These are phyloP conservation scores for Chloromonas sp. DNA, from an alignment of 163 green algal genomes.

Conservation along the genomic window DNA sequence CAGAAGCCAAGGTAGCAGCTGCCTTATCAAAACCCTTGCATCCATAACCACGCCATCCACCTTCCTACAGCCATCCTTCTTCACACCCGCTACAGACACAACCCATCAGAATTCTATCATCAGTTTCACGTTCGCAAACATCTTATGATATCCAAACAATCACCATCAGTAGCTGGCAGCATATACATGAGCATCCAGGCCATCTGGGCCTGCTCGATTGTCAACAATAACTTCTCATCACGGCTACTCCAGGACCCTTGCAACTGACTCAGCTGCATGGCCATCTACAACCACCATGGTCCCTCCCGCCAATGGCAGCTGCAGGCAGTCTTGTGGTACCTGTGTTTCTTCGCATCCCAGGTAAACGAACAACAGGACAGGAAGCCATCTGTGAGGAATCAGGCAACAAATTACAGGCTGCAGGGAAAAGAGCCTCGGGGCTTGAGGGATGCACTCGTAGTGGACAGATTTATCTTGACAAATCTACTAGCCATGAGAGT, in stretches of 20 bases:
- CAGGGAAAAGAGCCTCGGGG: neutral
- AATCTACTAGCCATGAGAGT: neutral
- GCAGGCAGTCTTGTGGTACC: neutral
- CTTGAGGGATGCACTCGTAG: neutral
- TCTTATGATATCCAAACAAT: neutral
- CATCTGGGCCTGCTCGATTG: neutral
- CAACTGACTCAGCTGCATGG: neutral
- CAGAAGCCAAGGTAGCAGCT: too few relatives aligned
- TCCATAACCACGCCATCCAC: too few relatives aligned
- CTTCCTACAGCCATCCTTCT: too few relatives aligned
- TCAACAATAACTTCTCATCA: neutral
- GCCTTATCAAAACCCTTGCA: too few relatives aligned
- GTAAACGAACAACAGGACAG: neutral
- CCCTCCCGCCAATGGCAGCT: neutral
- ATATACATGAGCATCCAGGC: neutral
- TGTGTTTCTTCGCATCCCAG: constrained; percentile 1
- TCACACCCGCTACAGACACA: too few relatives aligned
- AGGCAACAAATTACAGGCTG: neutral
- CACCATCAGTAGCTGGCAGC: neutral
- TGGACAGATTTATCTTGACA: neutral
- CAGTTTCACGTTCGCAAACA: too few relatives aligned
- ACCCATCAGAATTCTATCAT: too few relatives aligned
- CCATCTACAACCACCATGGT: neutral
- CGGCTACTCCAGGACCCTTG: neutral
- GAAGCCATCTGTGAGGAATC: neutral